A percentile compares a stretch with the other conserved stretches of the same genome.
phyloP scores from a whole-genome alignment of 1,139 yeast genomes.

The Groenewaldozyma auringiensis region DNA sequence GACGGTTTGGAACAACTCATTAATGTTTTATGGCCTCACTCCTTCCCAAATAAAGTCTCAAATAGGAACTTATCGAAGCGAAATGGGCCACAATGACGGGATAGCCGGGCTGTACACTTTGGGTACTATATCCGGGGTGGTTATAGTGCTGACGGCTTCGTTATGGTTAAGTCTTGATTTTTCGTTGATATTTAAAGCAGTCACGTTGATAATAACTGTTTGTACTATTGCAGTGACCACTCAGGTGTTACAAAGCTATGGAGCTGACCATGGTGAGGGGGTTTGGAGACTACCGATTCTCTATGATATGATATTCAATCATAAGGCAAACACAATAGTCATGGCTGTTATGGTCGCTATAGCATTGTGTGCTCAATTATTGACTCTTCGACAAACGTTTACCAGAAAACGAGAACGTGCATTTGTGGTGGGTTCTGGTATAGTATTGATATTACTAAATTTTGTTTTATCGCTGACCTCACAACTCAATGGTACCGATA shows the following conservation, averaged over 20 bases:
- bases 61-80: not conserved
- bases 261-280: not conserved
- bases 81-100: not conserved
- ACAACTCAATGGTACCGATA: conserved; percentile 37
- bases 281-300: not conserved
- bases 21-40: not conserved
- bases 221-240: not conserved
- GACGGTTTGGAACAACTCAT: not conserved
- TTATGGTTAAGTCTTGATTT: not conserved
- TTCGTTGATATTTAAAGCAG: not conserved
- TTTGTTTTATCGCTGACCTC: conserved; percentile 64
- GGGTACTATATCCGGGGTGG: not conserved
- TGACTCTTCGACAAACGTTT: conserved; percentile 28
- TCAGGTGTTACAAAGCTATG: conserved; percentile 21
- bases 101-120: not conserved
- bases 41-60: not conserved
- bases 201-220: not conserved
- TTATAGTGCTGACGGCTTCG: not conserved
- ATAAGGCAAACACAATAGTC: not conserved
- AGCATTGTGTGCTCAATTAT: not conserved
- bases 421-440: conserved; percentile 51
- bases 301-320: not conserved
- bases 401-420: conserved; percentile 60
- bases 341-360: not conserved
- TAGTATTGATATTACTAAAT: conserved; percentile 45